Base-by-base conservation (phyloP, 495 filamentous ascomycete genomes). In the Lophium mytilinum region DNA sequence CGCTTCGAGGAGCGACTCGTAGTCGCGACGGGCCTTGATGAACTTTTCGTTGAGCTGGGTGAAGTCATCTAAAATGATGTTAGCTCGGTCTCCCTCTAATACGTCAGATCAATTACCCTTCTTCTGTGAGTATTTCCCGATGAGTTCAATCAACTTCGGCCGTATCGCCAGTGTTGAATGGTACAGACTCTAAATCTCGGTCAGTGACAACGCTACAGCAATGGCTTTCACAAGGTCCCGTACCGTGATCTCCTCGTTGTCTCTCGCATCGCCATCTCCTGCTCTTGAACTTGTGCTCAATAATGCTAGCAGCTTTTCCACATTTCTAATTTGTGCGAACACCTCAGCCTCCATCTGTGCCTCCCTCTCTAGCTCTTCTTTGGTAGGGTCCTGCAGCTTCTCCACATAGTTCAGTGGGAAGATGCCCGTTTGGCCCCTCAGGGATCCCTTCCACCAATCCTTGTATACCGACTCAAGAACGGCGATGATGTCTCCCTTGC, bases 371-470 rank as follows among this genome's bases (percentile, higher is more conserved):
- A 98, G 72, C 74, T 98, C 94, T 50, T 98, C 92, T 39, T 84
- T 83, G 12, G 93, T 97, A 3, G 93, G 93, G 63, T 98, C 93
- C 37, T 90, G 80, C 50, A 98, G 76, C 71, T 98, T 98, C 72
- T 98, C 93, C 18, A 98, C 94, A 71, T 98, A 98, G 72, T 98
- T 98, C 52, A 98, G 79, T 24, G 93, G 93, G 72, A 98, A 98
- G 61, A 98, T 98, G 58, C 93, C 93, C 14, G 89, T 96, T 68
- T 96, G 89, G 5, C 93, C 93, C 69, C 88, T 82, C 58, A 97
- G 72, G 43, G 90, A 94, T 4, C 93, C 93, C 66, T 95, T 94
- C 93, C 93, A 98, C 93, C 93, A 98, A 73, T 98, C 93, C 71
- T 97, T 98, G 70, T 93, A 98, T 3, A 97, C 93, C 6, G 89